Base-by-base conservation (phyloP, 768 basidiomycete genomes). In the Podaxis carcinomalis region DNA sequence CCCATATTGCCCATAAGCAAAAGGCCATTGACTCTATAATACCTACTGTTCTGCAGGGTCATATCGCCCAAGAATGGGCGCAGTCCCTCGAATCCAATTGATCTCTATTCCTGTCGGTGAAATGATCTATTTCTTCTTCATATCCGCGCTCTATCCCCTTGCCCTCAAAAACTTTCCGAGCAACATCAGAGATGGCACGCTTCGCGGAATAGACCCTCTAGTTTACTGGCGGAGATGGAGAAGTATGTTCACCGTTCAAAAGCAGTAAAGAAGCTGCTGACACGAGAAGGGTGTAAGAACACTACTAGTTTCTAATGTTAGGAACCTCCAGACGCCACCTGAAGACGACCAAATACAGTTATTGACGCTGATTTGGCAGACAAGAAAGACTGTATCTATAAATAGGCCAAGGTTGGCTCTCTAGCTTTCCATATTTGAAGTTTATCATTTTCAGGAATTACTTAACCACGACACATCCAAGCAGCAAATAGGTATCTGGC, bases 51-150 rank as follows among this genome's bases (percentile, higher is more conserved):
- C 5, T 37, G 35, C 46, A 57, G 44, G 14, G 16, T 46, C 55
- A 56, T 56, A 56, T 46, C 55, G 55, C 55, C 40, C 40, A 27
- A 27, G 32, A 23, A 57, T 49, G 56, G 56, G 56, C 46, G 46
- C 56, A 49, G 19, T 28, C 37, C 37, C 13, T 36, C 7, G 36
- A 32, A 7, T 7, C 27, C 40, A 7, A 27, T 46, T 7, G 27
- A 16, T 47, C 27, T 51, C 23, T 28, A 28, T 49, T 44, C 47
- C 11, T 23, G 47, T 28, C 25, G 5, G 10, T 19, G 46, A 51
- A 37, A 54, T 54, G 52, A 54, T 10, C n/a, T 10, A 23, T 13
- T 40, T 58, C 50, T 37, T 39, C 21, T 51, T 58, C 57, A 58
- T 51, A 10, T 58, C 57, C 57, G 49, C 47, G 28, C 37, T 50